Evolutionary conservation across 2,329 filamentous ascomycete species (phyloP), one percentile per base, ranked within the genome.

Genomic region (Pseudofabraea citricarpa): DNA sequence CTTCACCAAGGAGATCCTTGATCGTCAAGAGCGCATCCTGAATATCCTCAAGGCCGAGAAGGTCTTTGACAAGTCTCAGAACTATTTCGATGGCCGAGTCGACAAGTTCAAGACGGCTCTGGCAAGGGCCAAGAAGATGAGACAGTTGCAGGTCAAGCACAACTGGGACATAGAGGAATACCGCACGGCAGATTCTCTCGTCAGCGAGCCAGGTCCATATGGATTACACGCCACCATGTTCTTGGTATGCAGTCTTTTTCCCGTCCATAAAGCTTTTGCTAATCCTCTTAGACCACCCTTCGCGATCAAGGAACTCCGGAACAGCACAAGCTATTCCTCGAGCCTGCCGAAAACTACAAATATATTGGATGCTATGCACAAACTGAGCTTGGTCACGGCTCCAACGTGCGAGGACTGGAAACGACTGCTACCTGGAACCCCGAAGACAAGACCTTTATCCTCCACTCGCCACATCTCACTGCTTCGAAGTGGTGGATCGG

Each of bases 401-500:
- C 81, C 13, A 90, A 90, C 53, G 86, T 88, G 1, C 71, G 83
- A 46, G 84, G 84, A 10, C 45, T 63, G 35, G 59, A 63, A 45
- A 62, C 60, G 2, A 64, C 59, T 19, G 59, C 59, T 4, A 87
- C 79, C 0, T 90, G 84, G 84, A 83, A 87, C 56, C 68, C 77
- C 0, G 69, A 81, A 5, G 82, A 87, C 63, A 84, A 87, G 71
- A 87, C 81, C 3, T 90, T 90, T 56, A 82, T 72, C 12, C 72
- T 90, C 26, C 80, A 90, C 64, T 87, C 83, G 1, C 86, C 86
- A 8, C 72, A 79, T 48, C 70, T 90, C 44, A 90, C 86, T 2
- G 77, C 85, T 0, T 84, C 83, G 24, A 91, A 91, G 60, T 91
- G 85, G 85, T 90, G 87, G 87, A 89, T 89, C 54, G 87, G 87